Evolutionary conservation across 2,329 filamentous ascomycete genomes (phyloP), one percentile per base, ranked within the genome.

Genomic region (Xylogone sp.): DNA sequence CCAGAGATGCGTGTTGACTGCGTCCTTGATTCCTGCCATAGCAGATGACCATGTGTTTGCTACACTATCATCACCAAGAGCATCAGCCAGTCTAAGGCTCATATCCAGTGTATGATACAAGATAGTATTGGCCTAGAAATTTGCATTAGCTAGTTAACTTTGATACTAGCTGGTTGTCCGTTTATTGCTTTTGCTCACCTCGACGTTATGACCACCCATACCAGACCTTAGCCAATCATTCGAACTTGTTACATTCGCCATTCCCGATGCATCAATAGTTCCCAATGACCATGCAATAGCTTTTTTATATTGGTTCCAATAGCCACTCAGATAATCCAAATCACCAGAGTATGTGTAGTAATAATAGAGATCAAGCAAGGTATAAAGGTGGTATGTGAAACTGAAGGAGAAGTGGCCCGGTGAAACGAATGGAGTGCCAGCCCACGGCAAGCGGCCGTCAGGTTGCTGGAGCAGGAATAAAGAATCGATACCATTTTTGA

Each of bases 361-460:
- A 48, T 82, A 79, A 61, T 79, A 79, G 5, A 76, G 77, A 2
- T 79, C 78, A 43, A 84, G 77, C 64, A 84, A 72, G 1, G 75
- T 76, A 67, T 78, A 78, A 60, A 81, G 72, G 46, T 84, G 80
- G 56, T 84, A 84, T 0, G 81, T 83, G 54, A 76, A 77, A 10
- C 73, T 76, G 34, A 69, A 64, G 1, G n/a, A n/a, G n/a, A n/a
- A n/a, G n/a, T n/a, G 64, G 58, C 4, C 63, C 54, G 5, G 56
- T 62, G 50, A 75, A 61, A 16, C 63, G 29, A 70, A 73, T 0
- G 76, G 75, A 8, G 67, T 64, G 1, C 77, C 76, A 3, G 75
- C 77, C 53, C 78, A 81, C 0, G 78, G 78, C 18, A 80, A 63
- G 22, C 64, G 62, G 2, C 76, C 75, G 42, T 68, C 63, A 2